Conservation (phyloP, 768 basidiomycete species). For the Boletus tylopilopsis region DNA sequence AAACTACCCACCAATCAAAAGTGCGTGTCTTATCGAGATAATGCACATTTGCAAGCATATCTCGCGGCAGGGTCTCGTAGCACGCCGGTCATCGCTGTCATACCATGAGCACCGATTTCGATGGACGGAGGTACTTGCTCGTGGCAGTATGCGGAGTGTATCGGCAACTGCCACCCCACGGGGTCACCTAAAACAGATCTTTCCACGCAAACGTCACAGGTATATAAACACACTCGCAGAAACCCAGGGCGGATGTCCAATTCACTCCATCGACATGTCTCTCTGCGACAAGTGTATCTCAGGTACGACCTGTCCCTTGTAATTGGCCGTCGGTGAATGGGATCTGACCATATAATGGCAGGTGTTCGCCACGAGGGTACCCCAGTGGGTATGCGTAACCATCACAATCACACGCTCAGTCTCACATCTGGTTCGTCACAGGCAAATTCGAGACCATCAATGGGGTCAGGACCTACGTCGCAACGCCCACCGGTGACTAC, state of each 20-base stretch:
- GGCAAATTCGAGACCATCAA: not conserved
- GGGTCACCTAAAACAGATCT: not conserved
- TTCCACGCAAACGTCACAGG: not conserved
- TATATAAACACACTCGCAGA: constrained; percentile 15
- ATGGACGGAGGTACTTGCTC: too few species aligned
- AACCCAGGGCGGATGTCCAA: not conserved
- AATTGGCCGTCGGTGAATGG: not conserved
- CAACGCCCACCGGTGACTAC: not conserved
- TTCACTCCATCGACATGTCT: constrained; percentile 37
- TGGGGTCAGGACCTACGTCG: not conserved
- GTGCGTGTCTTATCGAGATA: not conserved
- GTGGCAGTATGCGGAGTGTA: too few species aligned
- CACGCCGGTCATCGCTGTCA: not conserved
- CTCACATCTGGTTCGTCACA: not conserved
- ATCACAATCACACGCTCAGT: too few species aligned
- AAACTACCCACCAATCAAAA: not conserved
- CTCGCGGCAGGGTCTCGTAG: not conserved
- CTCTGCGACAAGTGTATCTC: constrained; percentile 54
- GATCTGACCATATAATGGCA: not conserved
- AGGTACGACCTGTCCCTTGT: constrained; percentile 33
- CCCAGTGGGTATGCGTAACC: not conserved
- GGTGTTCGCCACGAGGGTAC: not conserved
- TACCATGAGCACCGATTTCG: too few species aligned
- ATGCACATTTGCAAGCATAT: not conserved
- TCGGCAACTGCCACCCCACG: too few species aligned